These are phyloP conservation scores for Penicillium sp. DNA, from an alignment of 2,329 filamentous ascomycete genomes.

Conservation along the genomic window DNA sequence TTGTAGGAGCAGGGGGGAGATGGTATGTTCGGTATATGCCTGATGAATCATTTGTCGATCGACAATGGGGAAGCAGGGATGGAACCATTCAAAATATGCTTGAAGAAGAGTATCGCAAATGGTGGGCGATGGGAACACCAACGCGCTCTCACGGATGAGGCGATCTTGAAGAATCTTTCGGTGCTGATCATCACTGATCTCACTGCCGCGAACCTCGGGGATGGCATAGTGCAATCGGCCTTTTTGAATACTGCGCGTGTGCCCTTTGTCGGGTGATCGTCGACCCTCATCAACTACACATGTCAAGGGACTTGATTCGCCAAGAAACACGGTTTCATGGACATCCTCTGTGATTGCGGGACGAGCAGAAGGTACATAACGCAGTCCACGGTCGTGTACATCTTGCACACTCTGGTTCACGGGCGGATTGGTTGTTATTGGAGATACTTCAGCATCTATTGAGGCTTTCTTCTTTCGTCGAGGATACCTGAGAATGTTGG, in stretches of 20 bases:
- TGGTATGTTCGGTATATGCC: conserved; percentile 40
- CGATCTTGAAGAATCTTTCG: conserved; percentile 37
- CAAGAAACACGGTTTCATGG: conserved; percentile 44
- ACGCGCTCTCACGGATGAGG: conserved; percentile 42
- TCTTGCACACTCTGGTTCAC: background rate
- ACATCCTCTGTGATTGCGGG: conserved; percentile 6
- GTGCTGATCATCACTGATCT: conserved; percentile 21
- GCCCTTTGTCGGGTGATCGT: conserved; percentile 28
- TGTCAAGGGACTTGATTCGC: conserved; percentile 51
- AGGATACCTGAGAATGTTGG: conserved; percentile 17
- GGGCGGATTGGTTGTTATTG: background rate
- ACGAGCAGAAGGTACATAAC: conserved; percentile 8
- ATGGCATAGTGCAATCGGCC: conserved; percentile 40
- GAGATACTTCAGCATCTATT: background rate
- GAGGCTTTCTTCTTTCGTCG: conserved; percentile 20
- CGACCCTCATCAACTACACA: conserved; percentile 48
- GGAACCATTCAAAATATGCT: conserved; percentile 59
- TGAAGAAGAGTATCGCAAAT: conserved; percentile 47
- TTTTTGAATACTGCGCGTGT: conserved; percentile 34
- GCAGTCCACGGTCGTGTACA: background rate
- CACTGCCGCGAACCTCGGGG: conserved; percentile 21
- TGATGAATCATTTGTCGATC: conserved; percentile 48
- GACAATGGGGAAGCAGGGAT: conserved; percentile 57
- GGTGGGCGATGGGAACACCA: conserved; percentile 48
- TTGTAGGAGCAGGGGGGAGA: conserved; percentile 54